Base-by-base conservation (phyloP, 306 rosid species). In the Psophocarpus tetragonolobus region DNA sequence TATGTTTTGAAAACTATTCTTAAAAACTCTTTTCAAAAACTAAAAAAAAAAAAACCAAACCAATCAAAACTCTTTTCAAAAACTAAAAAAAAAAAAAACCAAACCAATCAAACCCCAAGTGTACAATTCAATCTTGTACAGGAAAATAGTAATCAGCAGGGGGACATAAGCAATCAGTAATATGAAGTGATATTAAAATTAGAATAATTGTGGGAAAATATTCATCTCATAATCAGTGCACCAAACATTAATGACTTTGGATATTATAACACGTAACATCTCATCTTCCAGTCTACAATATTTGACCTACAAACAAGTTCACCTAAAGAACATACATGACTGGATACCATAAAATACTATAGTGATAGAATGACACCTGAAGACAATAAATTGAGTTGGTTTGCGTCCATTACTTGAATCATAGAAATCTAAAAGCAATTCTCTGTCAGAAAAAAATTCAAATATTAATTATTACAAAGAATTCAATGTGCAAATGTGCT, bases 361-460 rank as follows among this genome's bases (percentile, higher is more conserved):
- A 69, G 73, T 53, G 41, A 65, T 66, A 74, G 71, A 77, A 23
- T 76, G 64, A 71, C 71, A 94, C 98, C 97, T 94, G 97, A 94
- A 94, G 54, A 92, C 74, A 82, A 94, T 87, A 76, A 94, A 86
- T 87, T 94, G 98, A 65, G 86, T 71, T 63, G 98, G 97, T 78
- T 88, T 94, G 45, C 71, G 89, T 20, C 83, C 70, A n/a, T 75
- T 68, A 84, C 97, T 90, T 18, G 98, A 84, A 4, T 26, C 23
- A 82, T 84, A 94, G 84, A 94, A 92, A 85, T 94, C 98, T 56
- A 90, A 54, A 73, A 94, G 96, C 84, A 92, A 87, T 85, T 94
- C 98, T 75, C 98, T 94, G 93, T 87, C 87, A 73, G 20, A 71
- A 64, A 71, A 71, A 41, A 50, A 76, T 4, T 27, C 68, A 58